Conservation (phyloP, 2,329 filamentous ascomycete genomes). For the Elsinoe fawcettii region DNA sequence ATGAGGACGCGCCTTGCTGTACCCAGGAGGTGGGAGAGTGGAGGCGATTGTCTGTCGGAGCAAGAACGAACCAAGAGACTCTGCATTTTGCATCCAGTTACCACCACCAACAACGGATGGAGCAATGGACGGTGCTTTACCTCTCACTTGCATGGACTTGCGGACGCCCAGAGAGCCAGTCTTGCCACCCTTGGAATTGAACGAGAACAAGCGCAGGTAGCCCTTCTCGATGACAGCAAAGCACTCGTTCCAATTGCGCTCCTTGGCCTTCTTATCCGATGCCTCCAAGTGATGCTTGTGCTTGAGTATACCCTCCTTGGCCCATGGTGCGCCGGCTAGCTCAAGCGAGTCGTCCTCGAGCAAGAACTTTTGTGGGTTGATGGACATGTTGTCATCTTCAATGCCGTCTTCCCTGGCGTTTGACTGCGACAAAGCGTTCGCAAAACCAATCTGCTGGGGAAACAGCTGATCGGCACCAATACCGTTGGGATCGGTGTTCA, state of each 20-base stretch:
- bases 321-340: conserved; percentile 90
- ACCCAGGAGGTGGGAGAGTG: conserved; percentile 79
- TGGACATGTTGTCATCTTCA: conserved; percentile 30
- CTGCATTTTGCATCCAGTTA: conserved; percentile 97
- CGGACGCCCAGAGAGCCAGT: conserved; percentile 30
- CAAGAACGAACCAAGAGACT: conserved; percentile 77
- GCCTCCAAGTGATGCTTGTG: conserved; percentile 95
- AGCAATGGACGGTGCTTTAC: conserved; percentile 33
- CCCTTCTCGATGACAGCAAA: conserved; percentile 96
- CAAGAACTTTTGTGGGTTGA: conserved; percentile 37
- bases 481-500: conserved; percentile 85
- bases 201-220: conserved; percentile 88
- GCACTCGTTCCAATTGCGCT: conserved; percentile 88
- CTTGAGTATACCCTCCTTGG: conserved; percentile 91
- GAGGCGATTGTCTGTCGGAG: conserved; percentile 89
- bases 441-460: conserved; percentile 94
- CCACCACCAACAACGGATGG: conserved; percentile 79
- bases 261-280: conserved; percentile 83
- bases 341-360: conserved; percentile 90
- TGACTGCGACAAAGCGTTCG: conserved; percentile 89
- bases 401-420: conserved; percentile 79
- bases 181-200: conserved; percentile 60
- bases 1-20: conserved; percentile 80
- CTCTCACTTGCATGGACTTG: conserved; percentile 25
- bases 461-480: conserved; percentile 68